These are phyloP conservation scores for Stachybotrys chartarum DNA, from an alignment of 2,329 filamentous ascomycete genomes.

Conservation along the genomic window DNA sequence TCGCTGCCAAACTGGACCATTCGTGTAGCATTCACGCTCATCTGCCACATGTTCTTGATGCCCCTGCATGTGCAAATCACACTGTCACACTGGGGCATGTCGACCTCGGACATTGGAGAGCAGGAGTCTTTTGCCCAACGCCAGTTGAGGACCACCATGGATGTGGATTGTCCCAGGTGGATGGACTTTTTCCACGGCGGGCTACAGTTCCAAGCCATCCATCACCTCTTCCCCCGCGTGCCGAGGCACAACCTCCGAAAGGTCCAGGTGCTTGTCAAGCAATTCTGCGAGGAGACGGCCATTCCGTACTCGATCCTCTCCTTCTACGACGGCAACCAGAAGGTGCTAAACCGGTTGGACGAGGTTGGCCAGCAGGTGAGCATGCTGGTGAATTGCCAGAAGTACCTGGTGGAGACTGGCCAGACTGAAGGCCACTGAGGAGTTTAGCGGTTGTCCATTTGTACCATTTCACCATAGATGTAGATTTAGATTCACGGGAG, in stretches of 20 bases:
- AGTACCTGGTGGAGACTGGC: slow-evolving; percentile 40
- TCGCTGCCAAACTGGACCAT: slow-evolving; percentile 49
- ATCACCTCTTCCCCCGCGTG: slow-evolving; percentile 62
- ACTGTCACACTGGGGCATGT: slow-evolving; percentile 67
- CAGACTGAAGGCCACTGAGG: slow-evolving; percentile 19
- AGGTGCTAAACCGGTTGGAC: slow-evolving; percentile 37
- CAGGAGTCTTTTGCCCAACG: slow-evolving; percentile 62
- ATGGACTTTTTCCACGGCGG: slow-evolving; percentile 67
- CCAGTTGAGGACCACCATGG: slow-evolving; percentile 66
- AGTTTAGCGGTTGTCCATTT: slow-evolving; percentile 19
- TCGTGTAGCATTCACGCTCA: slow-evolving; percentile 54
- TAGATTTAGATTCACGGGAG: neutral
- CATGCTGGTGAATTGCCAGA: slow-evolving; percentile 51
- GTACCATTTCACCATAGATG: neutral
- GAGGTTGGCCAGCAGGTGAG: slow-evolving; percentile 56
- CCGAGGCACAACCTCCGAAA: slow-evolving; percentile 60
- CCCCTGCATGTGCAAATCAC: slow-evolving; percentile 67
- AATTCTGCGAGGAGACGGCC: slow-evolving; percentile 57
- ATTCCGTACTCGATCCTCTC: slow-evolving; percentile 56
- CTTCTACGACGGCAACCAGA: slow-evolving; percentile 56
- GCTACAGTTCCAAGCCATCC: slow-evolving; percentile 65
- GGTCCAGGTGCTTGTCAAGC: slow-evolving; percentile 51
- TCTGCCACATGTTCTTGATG: slow-evolving; percentile 59
- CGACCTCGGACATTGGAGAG: slow-evolving; percentile 55
- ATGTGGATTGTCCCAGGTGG: slow-evolving; percentile 66